phyloP scores from a whole-genome alignment of 139 green algal species.

The Chlamydomonas schloesseri region DNA sequence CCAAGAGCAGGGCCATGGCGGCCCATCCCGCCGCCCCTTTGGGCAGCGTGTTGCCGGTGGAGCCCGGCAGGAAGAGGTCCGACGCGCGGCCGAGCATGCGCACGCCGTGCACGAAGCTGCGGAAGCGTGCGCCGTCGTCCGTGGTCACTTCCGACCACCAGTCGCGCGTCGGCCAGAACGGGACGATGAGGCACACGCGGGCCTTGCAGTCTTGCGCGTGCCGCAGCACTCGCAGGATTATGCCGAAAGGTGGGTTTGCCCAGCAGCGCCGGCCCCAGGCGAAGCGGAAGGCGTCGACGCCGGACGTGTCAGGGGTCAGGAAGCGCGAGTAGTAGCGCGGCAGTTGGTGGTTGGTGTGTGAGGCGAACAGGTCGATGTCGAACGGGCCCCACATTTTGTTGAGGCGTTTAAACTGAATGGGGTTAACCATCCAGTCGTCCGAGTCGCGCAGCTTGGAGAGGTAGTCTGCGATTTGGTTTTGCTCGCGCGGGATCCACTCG shows the following conservation, averaged over 20 bases:
- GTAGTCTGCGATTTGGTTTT: slow-evolving; percentile 11
- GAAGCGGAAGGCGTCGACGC: slow-evolving; percentile 40
- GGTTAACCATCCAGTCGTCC: slow-evolving; percentile 22
- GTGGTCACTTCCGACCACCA: slow-evolving; percentile 12
- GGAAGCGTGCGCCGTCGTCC: neutral
- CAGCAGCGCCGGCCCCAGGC: neutral
- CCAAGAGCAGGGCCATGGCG: slow-evolving; percentile 4
- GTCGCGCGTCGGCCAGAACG: neutral
- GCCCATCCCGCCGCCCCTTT: neutral
- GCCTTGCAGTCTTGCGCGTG: neutral
- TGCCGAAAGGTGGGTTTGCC: slow-evolving; percentile 12
- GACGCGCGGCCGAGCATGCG: neutral
- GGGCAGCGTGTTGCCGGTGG: neutral
- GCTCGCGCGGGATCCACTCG: slow-evolving; percentile 12
- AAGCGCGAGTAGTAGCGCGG: slow-evolving; percentile 30
- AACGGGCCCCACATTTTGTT: slow-evolving; percentile 11
- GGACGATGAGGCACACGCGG: slow-evolving; percentile 3
- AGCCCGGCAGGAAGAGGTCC: slow-evolving; percentile 13
- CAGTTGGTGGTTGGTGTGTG: slow-evolving; percentile 21
- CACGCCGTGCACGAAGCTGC: neutral
- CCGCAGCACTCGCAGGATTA: neutral
- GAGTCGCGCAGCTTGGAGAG: slow-evolving; percentile 8
- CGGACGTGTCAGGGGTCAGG: slow-evolving; percentile 27
- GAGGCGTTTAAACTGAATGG: neutral
- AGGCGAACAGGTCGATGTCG: slow-evolving; percentile 39